phyloP scores from a whole-genome alignment of 768 basidiomycete genomes.

The Mycena indigotica region DNA sequence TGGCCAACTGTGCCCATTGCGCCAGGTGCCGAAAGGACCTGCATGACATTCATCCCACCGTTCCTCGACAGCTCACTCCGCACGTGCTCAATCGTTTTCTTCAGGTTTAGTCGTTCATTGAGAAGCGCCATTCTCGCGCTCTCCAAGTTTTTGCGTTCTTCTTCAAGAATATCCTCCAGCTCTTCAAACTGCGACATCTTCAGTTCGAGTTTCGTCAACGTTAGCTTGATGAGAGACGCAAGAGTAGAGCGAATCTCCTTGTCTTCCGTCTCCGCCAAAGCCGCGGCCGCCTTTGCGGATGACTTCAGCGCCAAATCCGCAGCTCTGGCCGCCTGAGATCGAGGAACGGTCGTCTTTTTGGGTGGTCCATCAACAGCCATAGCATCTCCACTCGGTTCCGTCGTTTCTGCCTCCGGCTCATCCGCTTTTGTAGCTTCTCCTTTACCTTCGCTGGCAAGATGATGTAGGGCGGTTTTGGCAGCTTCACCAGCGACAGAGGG shows the following conservation, averaged over 20 bases:
- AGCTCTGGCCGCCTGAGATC: conserved; percentile 78
- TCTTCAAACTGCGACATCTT: conserved; percentile 96
- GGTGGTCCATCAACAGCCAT: conserved; percentile 51
- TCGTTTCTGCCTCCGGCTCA: conserved; percentile 29
- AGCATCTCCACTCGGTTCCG: conserved; percentile 33
- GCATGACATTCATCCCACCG: conserved; percentile 36
- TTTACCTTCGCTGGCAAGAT: conserved; percentile 66
- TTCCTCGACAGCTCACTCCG: conserved; percentile 64
- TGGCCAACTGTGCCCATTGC: conserved; percentile 61
- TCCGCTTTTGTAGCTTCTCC: conserved; percentile 35
- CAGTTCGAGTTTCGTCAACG: conserved; percentile 84
- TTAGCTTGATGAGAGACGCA: conserved; percentile 82
- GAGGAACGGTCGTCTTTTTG: conserved; percentile 54
- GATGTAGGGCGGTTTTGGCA: conserved; percentile 86
- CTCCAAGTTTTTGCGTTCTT: conserved; percentile 86
- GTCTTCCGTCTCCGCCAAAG: conserved; percentile 84
- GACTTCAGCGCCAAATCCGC: conserved; percentile 87
- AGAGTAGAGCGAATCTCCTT: conserved; percentile 76
- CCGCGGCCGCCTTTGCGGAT: conserved; percentile 80
- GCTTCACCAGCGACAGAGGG: conserved; percentile 92
- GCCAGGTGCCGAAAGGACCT: conserved; percentile 35
- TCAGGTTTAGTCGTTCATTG: conserved; percentile 73
- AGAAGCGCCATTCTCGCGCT: conserved; percentile 77
- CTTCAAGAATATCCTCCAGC: conserved; percentile 88
- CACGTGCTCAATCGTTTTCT: conserved; percentile 71